These are phyloP conservation scores for Neurospora africana DNA, from an alignment of 495 filamentous ascomycete species.

Conservation along the genomic window DNA sequence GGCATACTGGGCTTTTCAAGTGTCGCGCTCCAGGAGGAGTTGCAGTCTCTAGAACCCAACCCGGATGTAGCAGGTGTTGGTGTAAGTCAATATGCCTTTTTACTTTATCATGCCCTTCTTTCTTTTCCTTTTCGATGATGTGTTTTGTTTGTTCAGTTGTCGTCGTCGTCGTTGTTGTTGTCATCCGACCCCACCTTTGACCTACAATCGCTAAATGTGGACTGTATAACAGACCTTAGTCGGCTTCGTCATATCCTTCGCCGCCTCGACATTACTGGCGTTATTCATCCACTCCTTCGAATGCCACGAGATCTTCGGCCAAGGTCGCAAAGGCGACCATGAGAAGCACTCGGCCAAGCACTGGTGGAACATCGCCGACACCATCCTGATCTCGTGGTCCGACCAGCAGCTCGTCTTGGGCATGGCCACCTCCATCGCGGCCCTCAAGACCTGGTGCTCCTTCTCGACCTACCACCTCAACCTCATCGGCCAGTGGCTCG, in stretches of 20 bases:
- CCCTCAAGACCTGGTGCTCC: not conserved
- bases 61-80: not conserved
- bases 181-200: not conserved
- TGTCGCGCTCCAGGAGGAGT: not conserved
- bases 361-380: not conserved
- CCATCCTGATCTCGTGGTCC: not conserved
- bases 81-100: not conserved
- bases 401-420: slow-evolving; percentile 4
- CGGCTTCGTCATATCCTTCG: not conserved
- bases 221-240: not conserved
- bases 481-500: slow-evolving; percentile 3
- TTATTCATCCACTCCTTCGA: not conserved
- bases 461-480: slow-evolving; percentile 6
- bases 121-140: not conserved
- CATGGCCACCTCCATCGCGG: slow-evolving; percentile 3
- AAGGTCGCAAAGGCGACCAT: not conserved
- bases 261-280: not conserved
- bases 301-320: not conserved
- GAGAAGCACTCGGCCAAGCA: not conserved
- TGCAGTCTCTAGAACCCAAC: not conserved
- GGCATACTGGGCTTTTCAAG: not conserved
- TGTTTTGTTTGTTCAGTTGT: not conserved
- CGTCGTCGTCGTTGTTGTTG: not conserved
- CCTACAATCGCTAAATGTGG: not conserved
- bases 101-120: not conserved